Evolutionary conservation across 495 filamentous ascomycete genomes (phyloP), one percentile per base, ranked within the genome.

Genomic region (Penicillium manginii): DNA sequence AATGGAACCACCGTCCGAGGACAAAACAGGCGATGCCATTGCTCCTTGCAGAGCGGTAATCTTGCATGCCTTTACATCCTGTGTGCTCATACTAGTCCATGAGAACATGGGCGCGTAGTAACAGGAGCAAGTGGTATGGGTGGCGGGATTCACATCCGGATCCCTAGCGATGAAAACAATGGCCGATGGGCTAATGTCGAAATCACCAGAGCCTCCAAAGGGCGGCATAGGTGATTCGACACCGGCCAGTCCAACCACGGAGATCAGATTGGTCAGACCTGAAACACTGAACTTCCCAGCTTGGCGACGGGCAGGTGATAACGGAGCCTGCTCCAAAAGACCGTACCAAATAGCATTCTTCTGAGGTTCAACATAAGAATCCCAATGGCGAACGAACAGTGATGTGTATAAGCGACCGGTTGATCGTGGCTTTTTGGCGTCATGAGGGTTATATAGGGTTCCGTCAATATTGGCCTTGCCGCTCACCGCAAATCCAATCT

Each of bases 131-230:
- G 92, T 89, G 4, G 93, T 97, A 73, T 94, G 87, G 12, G 85
- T 81, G 0, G 93, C 93, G 4, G 87, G 86, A 61, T 91, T 85
- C 4, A 94, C 66, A 7, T 81, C 80, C 0, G 92, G 93, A 64
- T 96, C 92, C 63, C 91, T 96, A 0, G 92, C 86, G 29, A 96
- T 85, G 70, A 97, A 97, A 2, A 90, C 85, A 55, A 97, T 78
- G 1, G 82, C 81, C 5, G 72, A 70, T 2, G 72, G 69, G 54
- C 79, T 77, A 50, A 88, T 78, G 59, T 85, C 84, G 59, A 86
- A 88, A 62, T 87, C 70, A 33, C 83, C 81, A 3, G 75, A 69
- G 4, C 84, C 86, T 4, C 84, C 86, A 59, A 87, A 87, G 0
- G 86, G 80, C 2, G 81, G 81, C 26, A 88, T 83, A 0, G 82